Base-by-base conservation (phyloP, 2,329 filamentous ascomycete species). In the Cladobotryum mycophilum region DNA sequence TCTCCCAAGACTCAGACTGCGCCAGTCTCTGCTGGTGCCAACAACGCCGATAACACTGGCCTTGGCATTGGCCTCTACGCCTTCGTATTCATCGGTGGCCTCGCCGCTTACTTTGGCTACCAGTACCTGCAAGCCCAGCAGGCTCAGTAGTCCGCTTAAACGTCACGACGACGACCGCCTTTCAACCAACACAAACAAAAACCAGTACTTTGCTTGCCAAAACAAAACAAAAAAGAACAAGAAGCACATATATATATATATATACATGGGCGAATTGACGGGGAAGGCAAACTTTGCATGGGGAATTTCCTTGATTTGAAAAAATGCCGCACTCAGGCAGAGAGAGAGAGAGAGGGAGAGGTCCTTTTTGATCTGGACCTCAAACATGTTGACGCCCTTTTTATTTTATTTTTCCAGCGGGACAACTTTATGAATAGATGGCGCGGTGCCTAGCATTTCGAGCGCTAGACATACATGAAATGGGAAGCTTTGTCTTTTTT, bases 51-150 rank as follows among this genome's bases (percentile, higher is more conserved):
- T 58, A 66, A 73, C 45, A 70, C 79, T 48, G 80, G 85, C 59
- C 61, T 90, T 53, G 88, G 90, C 63, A 75, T 95, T 58, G 88
- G 85, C 54, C 76, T 95, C 61, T 96, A 96, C 74, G 87, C 84
- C 53, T 61, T 95, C 60, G 70, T 96, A 62, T 76, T 95, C 60
- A 67, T 92, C 58, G 89, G 89, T 61, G 91, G 85, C 59, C 76
- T 82, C 45, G 69, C 82, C 55, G 89, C 88, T 56, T 97, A 89
- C 74, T 80, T 80, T 61, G 88, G 80, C 62, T 96, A 92, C 79
- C 85, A 91, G 72, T 95, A 93, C 76, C 70, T 95, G 61, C 84
- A 92, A 76, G 58, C 61, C 51, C 73, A 77, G 67, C 71, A 77
- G 61, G 64, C 74, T 57, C 55, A 62, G 55, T 48, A 62, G 52